Conservation (phyloP, 1,284 basidiomycete species). For the Entoloma clypeatum region DNA sequence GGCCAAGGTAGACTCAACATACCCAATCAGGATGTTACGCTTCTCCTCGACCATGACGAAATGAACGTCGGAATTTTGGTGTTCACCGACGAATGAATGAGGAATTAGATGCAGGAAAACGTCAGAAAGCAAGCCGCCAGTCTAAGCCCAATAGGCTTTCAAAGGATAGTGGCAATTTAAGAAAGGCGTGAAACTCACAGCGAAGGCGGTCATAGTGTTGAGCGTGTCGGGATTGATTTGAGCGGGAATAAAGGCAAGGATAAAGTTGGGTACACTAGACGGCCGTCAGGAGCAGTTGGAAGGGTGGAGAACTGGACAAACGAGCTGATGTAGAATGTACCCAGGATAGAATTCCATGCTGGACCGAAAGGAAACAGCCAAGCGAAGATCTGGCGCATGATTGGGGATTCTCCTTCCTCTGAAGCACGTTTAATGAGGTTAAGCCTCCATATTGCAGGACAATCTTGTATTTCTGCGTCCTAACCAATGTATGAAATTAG, state of each 20-base stretch:
- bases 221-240: constrained; percentile 79
- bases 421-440: constrained; percentile 55
- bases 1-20: constrained; percentile 20
- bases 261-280: constrained; percentile 82
- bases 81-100: constrained; percentile 86
- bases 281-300: constrained; percentile 7
- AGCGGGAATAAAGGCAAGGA: constrained; percentile 85
- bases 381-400: constrained; percentile 74
- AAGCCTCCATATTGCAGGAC: constrained; percentile 53
- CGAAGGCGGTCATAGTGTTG: constrained; percentile 89
- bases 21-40: constrained; percentile 86
- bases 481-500: constrained; percentile 20
- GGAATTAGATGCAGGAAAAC: constrained; percentile 88
- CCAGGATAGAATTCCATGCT: constrained; percentile 82
- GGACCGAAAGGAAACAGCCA: constrained; percentile 84
- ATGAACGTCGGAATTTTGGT: constrained; percentile 62
- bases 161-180: constrained; percentile 9
- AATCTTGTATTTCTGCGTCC: constrained; percentile 50
- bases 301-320: constrained; percentile 37
- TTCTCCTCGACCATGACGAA: constrained; percentile 85
- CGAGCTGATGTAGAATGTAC: constrained; percentile 94
- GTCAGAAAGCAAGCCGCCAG: constrained; percentile 85
- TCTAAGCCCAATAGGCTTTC: constrained; percentile 41
- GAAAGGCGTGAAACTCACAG: constrained; percentile 44
- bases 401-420: constrained; percentile 60